Conservation (phyloP, 2,329 filamentous ascomycete species). For the Cercospora zeae-maydis region DNA sequence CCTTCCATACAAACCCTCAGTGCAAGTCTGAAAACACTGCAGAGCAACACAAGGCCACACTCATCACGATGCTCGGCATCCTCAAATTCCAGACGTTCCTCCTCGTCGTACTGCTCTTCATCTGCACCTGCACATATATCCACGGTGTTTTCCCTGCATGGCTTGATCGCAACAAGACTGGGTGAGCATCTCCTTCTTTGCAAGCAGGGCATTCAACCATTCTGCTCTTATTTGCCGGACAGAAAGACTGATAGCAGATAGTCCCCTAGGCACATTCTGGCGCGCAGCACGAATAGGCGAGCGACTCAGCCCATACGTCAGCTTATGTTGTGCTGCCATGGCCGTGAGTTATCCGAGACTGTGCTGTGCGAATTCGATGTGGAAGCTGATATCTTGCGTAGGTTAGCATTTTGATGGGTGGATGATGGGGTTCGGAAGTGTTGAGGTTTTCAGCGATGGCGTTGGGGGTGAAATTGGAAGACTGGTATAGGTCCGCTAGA, state of each 20-base stretch:
- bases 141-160: slow-evolving; percentile 85
- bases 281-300: slow-evolving; percentile 92
- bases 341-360: slow-evolving; percentile 60
- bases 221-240: neutral
- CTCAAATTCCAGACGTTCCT: slow-evolving; percentile 99
- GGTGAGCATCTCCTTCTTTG: slow-evolving; percentile 52
- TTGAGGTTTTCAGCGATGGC: slow-evolving; percentile 25
- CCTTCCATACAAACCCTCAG: neutral
- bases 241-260: slow-evolving; percentile 5
- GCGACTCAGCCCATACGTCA: slow-evolving; percentile 89
- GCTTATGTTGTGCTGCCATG: slow-evolving; percentile 89
- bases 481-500: neutral
- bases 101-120: slow-evolving; percentile 87
- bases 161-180: slow-evolving; percentile 89
- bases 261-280: slow-evolving; percentile 77
- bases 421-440: slow-evolving; percentile 11
- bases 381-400: slow-evolving; percentile 6
- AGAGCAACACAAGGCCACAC: neutral
- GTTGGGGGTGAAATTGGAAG: slow-evolving; percentile 12
- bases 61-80: slow-evolving; percentile 69
- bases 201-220: neutral
- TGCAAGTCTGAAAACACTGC: neutral
- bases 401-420: slow-evolving; percentile 30
- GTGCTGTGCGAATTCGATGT: neutral
- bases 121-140: slow-evolving; percentile 92